phyloP scores from a whole-genome alignment of 1,284 basidiomycete genomes.

The Bondarzewia mesenterica region DNA sequence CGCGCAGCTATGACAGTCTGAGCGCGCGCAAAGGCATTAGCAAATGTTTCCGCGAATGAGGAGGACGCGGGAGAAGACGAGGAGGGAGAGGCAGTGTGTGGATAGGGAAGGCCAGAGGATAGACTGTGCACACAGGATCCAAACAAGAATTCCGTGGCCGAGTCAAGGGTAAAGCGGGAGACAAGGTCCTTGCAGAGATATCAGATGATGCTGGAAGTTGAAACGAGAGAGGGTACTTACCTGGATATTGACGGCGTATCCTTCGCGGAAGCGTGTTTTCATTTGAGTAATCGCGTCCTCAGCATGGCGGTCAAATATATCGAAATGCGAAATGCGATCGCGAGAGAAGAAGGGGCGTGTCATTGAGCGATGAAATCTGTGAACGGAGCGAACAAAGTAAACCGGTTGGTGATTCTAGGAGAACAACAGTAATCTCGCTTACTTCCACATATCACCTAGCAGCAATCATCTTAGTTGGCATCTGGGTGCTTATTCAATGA shows the following conservation, averaged over 20 bases:
- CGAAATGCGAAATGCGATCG: conserved; percentile 18
- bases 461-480: background rate
- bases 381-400: background rate
- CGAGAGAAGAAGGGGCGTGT: conserved; percentile 20
- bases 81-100: background rate
- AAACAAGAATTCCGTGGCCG: background rate
- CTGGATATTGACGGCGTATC: conserved; percentile 19
- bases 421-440: background rate
- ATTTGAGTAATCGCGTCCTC: conserved; percentile 15
- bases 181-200: background rate
- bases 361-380: conserved; percentile 23
- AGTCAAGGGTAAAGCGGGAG: conserved; percentile 1
- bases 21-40: conserved; percentile 23
- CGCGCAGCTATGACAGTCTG: conserved; percentile 18
- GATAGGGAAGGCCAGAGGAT: background rate
- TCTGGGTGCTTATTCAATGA: background rate
- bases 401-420: background rate
- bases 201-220: background rate
- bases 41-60: conserved; percentile 19
- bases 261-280: conserved; percentile 11
- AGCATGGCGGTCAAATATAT: conserved; percentile 15
- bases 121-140: background rate
- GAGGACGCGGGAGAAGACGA: background rate
- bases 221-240: background rate
- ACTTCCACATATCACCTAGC: conserved; percentile 24